Percentiles rank a stretch among this genome's conserved stretches.
phyloP scores from a whole-genome alignment of 805 yeast species.

The Sugiyamaella smithiae region DNA sequence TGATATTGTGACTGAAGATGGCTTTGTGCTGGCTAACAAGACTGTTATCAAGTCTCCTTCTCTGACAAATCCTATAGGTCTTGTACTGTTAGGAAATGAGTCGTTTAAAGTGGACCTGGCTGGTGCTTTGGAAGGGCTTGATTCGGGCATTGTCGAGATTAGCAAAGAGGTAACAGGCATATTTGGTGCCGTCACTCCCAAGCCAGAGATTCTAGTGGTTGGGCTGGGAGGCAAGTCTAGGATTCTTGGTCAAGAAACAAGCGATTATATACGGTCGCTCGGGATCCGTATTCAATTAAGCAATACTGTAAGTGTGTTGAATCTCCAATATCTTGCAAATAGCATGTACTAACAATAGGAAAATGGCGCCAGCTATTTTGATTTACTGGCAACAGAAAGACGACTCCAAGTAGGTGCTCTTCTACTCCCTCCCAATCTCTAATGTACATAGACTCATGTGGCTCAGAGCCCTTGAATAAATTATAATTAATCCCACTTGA shows the following conservation, averaged over 20 bases:
- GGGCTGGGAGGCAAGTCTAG: slow-evolving; percentile 69
- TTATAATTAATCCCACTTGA: too few relatives aligned
- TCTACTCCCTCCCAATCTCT: slow-evolving; percentile 65
- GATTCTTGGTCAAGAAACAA: slow-evolving; percentile 56
- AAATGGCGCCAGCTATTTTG: slow-evolving; percentile 67
- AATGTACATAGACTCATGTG: slow-evolving; percentile 9
- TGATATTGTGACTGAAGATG: slow-evolving; percentile 50
- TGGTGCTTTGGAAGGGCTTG: slow-evolving; percentile 41
- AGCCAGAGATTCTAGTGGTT: slow-evolving; percentile 70
- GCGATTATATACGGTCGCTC: slow-evolving; percentile 46
- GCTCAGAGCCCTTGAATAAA: too few relatives aligned
- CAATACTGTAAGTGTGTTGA: slow-evolving; percentile 46
- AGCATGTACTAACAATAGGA: slow-evolving; percentile 17
- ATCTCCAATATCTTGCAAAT: too few relatives aligned
- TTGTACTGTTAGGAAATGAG: slow-evolving; percentile 43
- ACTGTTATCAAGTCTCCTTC: slow-evolving; percentile 39
- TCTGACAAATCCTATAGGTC: slow-evolving; percentile 34
- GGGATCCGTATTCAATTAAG: slow-evolving; percentile 73
- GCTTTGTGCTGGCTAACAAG: slow-evolving; percentile 58
- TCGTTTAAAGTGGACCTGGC: slow-evolving; percentile 56
- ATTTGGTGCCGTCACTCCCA: slow-evolving; percentile 60
- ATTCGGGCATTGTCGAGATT: slow-evolving; percentile 55
- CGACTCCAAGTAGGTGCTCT: slow-evolving; percentile 72
- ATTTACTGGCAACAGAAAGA: slow-evolving; percentile 75
- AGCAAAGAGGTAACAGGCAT: slow-evolving; percentile 45